Evolutionary conservation across 768 basidiomycete species (phyloP), one percentile per base, ranked within the genome.

Genomic region (Phlegmacium glaucopus): DNA sequence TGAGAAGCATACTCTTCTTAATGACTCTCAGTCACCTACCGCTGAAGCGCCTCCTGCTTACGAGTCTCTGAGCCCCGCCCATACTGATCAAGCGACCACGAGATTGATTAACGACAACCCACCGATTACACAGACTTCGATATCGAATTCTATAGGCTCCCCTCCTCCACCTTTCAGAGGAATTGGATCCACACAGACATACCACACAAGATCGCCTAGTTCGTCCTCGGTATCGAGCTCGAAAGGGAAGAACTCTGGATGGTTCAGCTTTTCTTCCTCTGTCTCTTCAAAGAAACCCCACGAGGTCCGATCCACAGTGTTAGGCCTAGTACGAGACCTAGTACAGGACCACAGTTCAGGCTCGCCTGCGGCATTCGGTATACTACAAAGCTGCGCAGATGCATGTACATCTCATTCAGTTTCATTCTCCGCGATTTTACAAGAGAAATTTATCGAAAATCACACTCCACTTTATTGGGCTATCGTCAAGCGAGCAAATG

Each of bases 381-480:
- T 87, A 17, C 72, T 89, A 8, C 70, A 74, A 13, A 81, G 79
- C 57, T 89, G 87, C 55, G 73, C 76, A 9, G 80, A 80, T 16
- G 83, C 82, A 0, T 87, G 86, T 54, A 55, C 58, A 16, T 59
- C 72, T 0, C 72, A 82, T 38, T 65, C 62, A 9, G 55, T 88
- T 4, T 72, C 76, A 4, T 66, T 89, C 32, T 70, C 81, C 0
- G 50, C 67, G 0, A 60, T 89, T n/a, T 64, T 89, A 3, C 85
- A 86, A 54, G 82, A 87, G 26, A 75, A 64, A 13, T 79, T 70
- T n/a, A 77, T 88, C 34, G 87, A 87, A 54, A 72, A 69, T 1
- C 85, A 82, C 57, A 80, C 81, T 0, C 80, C 84, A 0, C 57
- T 89, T 1, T 89, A 88, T 59, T 89, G 87, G 87, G 80, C 79